These are phyloP conservation scores for Lachancea sp. DNA, from an alignment of 805 yeast genomes.

Conservation along the genomic window DNA sequence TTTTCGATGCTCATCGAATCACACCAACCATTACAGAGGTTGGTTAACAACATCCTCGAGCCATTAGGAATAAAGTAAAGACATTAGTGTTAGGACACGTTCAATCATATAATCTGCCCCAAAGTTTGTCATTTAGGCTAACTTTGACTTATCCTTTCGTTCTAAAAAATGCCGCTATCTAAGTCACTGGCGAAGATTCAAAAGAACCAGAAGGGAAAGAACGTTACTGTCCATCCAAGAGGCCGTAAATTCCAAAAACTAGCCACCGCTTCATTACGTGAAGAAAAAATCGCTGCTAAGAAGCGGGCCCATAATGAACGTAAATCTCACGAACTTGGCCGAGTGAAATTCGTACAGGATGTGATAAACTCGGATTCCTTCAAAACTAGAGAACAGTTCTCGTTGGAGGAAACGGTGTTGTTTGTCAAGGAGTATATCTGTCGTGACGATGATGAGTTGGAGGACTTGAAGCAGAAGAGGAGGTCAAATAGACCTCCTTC, in stretches of 20 bases:
- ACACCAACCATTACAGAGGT: background rate
- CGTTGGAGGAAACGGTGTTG: constrained; percentile 51
- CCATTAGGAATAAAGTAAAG: background rate
- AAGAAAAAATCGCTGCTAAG: constrained; percentile 56
- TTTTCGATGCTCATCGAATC: constrained; percentile 14
- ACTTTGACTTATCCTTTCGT: background rate
- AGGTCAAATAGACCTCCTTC: constrained; percentile 86
- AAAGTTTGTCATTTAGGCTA: too few species aligned
- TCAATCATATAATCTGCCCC: background rate
- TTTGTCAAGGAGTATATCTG: constrained; percentile 57
- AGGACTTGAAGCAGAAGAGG: constrained; percentile 52
- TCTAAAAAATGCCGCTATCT: constrained; percentile 29
- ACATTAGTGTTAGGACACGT: background rate
- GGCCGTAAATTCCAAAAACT: constrained; percentile 85
- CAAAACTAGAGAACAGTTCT: constrained; percentile 39
- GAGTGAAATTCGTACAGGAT: constrained; percentile 56
- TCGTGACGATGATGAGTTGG: constrained; percentile 72
- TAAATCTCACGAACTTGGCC: constrained; percentile 52
- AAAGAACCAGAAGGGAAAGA: constrained; percentile 27
- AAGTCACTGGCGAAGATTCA: constrained; percentile 31
- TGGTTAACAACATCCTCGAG: background rate
- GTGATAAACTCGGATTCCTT: constrained; percentile 39
- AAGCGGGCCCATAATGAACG: constrained; percentile 53
- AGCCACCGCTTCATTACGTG: constrained; percentile 81
- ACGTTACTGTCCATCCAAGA: constrained; percentile 56